phyloP scores from a whole-genome alignment of 2,329 filamentous ascomycete genomes.

The Malbranchea zuffiana region DNA sequence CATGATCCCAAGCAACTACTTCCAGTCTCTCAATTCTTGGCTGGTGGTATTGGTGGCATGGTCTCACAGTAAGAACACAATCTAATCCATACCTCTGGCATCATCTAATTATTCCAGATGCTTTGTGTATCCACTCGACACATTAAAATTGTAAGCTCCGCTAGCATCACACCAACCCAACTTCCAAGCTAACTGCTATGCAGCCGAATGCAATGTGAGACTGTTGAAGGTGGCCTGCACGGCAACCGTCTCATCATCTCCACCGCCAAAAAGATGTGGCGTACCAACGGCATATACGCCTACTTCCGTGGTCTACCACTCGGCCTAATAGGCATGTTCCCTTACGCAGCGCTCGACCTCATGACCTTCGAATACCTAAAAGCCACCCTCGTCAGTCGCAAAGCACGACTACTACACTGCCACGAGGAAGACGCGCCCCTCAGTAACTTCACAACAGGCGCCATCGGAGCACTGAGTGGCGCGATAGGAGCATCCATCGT shows the following conservation, averaged over 20 bases:
- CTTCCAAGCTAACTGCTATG: conserved; percentile 4
- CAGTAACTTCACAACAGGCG: conserved; percentile 71
- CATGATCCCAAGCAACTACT: conserved; percentile 68
- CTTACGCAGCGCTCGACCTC: conserved; percentile 92
- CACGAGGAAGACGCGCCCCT: conserved; percentile 74
- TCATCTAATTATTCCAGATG: conserved; percentile 42
- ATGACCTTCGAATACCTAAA: conserved; percentile 93
- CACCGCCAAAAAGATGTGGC: conserved; percentile 80
- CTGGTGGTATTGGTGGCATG: conserved; percentile 86
- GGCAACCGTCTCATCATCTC: conserved; percentile 73
- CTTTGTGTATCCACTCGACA: conserved; percentile 86
- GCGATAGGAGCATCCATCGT: conserved; percentile 88
- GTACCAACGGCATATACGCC: conserved; percentile 58
- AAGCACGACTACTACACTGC: conserved; percentile 56
- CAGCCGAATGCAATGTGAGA: conserved; percentile 84
- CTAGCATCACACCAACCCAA: conserved; percentile 4
- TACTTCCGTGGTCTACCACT: conserved; percentile 91
- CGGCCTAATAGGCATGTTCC: conserved; percentile 92
- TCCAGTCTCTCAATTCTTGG: conserved; percentile 76
- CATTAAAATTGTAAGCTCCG: conserved; percentile 45
- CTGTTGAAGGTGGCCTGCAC: conserved; percentile 69
- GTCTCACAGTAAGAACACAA: conserved; percentile 61
- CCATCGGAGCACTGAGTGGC: conserved; percentile 83
- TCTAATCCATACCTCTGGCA: neutral
- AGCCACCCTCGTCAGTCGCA: conserved; percentile 55